Percentiles rank a stretch among this genome's conserved stretches.
Conservation (phyloP, 192 early-diverging fungal genomes). For the Gorgonomyces haynaldii region DNA sequence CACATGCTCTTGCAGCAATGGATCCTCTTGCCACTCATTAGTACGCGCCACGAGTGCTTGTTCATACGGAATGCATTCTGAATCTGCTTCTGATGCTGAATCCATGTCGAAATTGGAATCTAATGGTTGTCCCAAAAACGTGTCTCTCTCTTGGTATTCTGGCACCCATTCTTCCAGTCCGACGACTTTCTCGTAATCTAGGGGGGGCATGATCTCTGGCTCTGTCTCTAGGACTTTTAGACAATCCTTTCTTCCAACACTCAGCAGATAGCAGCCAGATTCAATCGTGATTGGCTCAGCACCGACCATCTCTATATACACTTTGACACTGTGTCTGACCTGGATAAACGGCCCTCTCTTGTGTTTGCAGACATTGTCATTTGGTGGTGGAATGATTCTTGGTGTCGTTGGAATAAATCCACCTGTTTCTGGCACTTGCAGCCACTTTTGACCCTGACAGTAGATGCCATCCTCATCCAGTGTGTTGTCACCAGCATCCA, state of each 20-base stretch:
- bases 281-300: constrained; percentile 32
- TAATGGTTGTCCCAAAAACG: too few species aligned
- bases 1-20: too few species aligned
- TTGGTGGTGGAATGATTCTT: background rate
- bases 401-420: constrained; percentile 27
- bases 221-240: constrained; percentile 21
- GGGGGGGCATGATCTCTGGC: constrained; percentile 24
- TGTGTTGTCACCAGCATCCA: constrained; percentile 10
- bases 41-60: too few species aligned
- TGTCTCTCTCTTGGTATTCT: constrained; percentile 19
- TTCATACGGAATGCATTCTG: too few species aligned
- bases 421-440: constrained; percentile 24
- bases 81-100: too few species aligned
- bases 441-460: constrained; percentile 18
- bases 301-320: constrained; percentile 28
- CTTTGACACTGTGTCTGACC: constrained; percentile 32
- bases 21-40: too few species aligned
- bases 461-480: constrained; percentile 37
- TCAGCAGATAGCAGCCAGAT: constrained; percentile 25
- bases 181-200: constrained; percentile 43
- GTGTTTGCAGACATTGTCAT: constrained; percentile 8
- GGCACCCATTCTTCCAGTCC: constrained; percentile 37
- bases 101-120: too few species aligned
- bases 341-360: constrained; percentile 19
- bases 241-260: constrained; percentile 27